These are phyloP conservation scores for Hordeum vulgare DNA, from an alignment of 176 grass and related monocot species.

Conservation along the genomic window MorexV3_pseudomolecules_assembly NC_058524.1:130378516-130379015, in stretches of 20 bases:
- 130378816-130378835: too few relatives aligned
- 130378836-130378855: too few relatives aligned
- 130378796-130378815: too few relatives aligned
- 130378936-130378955: background rate
- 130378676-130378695: background rate
- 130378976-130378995: background rate
- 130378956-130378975: background rate
- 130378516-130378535: slow-evolving; percentile 21
- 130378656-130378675: background rate
- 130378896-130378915: background rate
- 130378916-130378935: background rate
- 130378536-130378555: slow-evolving; percentile 25
- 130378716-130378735: background rate
- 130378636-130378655: background rate
- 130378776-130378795: background rate
- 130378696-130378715: background rate
- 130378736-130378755: background rate
- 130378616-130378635: background rate
- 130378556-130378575: slow-evolving; percentile 31
- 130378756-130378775: background rate
- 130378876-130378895: background rate
- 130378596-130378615: background rate
- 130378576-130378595: slow-evolving; percentile 28
- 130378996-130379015: background rate
- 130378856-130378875: background rate